These are phyloP conservation scores for Candida lessepsii DNA, from an alignment of 805 yeast genomes.

Conservation along the genomic window DNA sequence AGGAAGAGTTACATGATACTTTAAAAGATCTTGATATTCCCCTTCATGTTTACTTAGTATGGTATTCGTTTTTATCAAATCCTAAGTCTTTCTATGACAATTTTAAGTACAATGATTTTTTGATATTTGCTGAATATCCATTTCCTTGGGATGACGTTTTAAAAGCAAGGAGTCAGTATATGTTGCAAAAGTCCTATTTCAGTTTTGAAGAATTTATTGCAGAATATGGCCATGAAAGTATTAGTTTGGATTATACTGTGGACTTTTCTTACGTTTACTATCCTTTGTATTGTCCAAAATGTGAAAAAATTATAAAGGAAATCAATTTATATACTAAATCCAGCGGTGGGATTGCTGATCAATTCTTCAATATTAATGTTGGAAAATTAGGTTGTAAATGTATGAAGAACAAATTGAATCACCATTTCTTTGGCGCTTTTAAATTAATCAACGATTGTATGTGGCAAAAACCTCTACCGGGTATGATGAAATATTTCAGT, in stretches of 20 bases:
- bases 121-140: neutral
- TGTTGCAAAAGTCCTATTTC: neutral
- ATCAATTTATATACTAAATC: neutral
- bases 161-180: too few species aligned
- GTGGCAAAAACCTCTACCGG: neutral
- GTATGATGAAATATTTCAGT: constrained; percentile 3
- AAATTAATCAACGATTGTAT: constrained; percentile 3
- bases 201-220: too few species aligned
- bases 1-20: neutral
- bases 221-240: neutral
- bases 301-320: too few species aligned
- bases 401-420: neutral
- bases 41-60: constrained; percentile 12
- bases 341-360: neutral
- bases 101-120: constrained; percentile 12
- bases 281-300: neutral
- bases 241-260: neutral
- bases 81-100: constrained; percentile 18
- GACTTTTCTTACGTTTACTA: neutral
- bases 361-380: neutral
- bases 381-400: too few species aligned
- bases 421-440: neutral
- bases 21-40: neutral
- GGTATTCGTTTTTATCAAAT: constrained; percentile 23
- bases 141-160: constrained; percentile 2